Base-by-base conservation (phyloP, 2,329 filamentous ascomycete species). In the Apiospora koreana region DNA sequence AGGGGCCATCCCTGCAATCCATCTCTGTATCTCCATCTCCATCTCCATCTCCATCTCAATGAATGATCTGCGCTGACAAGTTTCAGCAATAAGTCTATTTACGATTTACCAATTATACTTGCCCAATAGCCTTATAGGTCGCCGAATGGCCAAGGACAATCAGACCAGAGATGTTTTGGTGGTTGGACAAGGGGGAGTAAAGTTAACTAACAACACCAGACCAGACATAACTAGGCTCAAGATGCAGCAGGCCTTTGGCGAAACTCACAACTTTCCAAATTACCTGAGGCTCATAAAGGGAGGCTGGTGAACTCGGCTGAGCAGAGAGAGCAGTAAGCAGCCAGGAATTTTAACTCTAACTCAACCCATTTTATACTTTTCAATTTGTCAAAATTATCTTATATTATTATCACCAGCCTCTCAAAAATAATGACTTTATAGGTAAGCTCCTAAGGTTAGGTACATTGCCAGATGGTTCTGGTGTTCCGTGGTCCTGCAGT, bases 11-110 rank as follows among this genome's bases (percentile, higher is more conserved):
- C 54, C 54, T 62, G 54, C 31, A n/a, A 10, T 35, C 35, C 8
- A 0, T 35, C 7, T 38, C 12, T 18, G 14, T 2, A 2, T 16
- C 12, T 18, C 41, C 54, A 62, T 28, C 54, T 62, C 28, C 6
- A 7, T n/a, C 7, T 16, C 18, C 54, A n/a, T 35, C 18, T 9
- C 18, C 54, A 62, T 38, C n/a, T 28, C 41, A 43, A 16, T 38
- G 31, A 62, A n/a, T 62, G 54, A 38, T 62, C 28, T n/a, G 54
- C 54, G 28, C 50, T 58, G 50, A 58, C 50, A 58, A 35, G 54
- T 62, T 62, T 62, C 54, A 38, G 18, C 16, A 8, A 5, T 21
- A 35, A 35, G 31, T 14, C 28, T 58, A 58, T 28, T 25, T 28
- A 45, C 43, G 43, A 35, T 5, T 25, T 28, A 45, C 43, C 10